A percentile compares a stretch with the other conserved stretches of the same genome.
phyloP scores from a whole-genome alignment of 192 early-diverging fungal species.

The Coemansia sp. region DNA sequence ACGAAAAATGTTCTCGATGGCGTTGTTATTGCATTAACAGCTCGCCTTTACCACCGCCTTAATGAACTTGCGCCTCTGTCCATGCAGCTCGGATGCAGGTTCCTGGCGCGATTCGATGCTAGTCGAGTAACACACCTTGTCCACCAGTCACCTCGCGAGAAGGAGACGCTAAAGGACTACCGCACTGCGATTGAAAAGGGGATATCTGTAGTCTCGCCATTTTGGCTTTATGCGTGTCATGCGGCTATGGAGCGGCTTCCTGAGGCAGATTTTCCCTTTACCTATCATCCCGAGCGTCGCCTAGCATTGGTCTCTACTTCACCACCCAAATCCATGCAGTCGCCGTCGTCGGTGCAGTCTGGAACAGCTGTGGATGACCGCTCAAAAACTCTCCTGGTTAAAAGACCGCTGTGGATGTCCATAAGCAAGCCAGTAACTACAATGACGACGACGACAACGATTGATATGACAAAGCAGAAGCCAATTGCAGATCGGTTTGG shows the following conservation, averaged over 20 bases:
- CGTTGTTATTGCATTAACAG: conserved; percentile 30
- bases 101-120: conserved; percentile 29
- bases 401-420: no score
- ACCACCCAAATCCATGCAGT: conserved; percentile 2
- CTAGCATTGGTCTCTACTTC: conserved; percentile 22
- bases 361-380: no score
- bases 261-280: conserved; percentile 36
- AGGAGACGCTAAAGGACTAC: conserved; percentile 38
- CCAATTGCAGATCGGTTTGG: no score
- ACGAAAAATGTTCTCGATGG: conserved; percentile 11
- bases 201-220: conserved; percentile 44
- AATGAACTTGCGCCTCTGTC: conserved; percentile 35
- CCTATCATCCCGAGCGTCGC: conserved; percentile 37
- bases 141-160: conserved; percentile 45
- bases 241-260: conserved; percentile 13
- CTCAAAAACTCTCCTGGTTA: no score
- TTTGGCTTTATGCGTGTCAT: conserved; percentile 50
- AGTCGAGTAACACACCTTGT: conserved; percentile 36
- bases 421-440: no score
- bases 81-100: conserved; percentile 26
- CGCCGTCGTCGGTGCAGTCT: no score
- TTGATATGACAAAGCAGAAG: neutral
- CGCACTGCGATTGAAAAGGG: conserved; percentile 14
- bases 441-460: no score
- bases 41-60: conserved; percentile 30